Percentiles rank a stretch among this genome's conserved stretches.
Conservation (phyloP, 768 basidiomycete genomes). For the Termitomyces sp. region DNA sequence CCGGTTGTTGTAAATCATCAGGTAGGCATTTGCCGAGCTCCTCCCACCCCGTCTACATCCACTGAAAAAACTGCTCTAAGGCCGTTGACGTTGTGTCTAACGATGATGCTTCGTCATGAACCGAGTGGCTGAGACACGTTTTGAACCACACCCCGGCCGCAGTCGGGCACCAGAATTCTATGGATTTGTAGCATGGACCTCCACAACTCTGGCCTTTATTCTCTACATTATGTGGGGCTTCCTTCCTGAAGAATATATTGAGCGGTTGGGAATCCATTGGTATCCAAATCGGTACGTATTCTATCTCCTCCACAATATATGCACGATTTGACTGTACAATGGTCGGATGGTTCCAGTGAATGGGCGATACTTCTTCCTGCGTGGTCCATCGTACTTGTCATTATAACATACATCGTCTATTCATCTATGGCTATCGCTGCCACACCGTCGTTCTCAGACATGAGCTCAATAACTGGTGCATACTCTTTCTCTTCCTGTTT, state of each 20-base stretch:
- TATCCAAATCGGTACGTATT: slow-evolving; percentile 74
- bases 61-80: background rate
- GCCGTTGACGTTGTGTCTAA: background rate
- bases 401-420: slow-evolving; percentile 75
- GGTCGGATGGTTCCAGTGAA: slow-evolving; percentile 45
- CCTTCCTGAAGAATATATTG: slow-evolving; percentile 66
- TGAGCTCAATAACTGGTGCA: slow-evolving; percentile 63
- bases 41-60: background rate
- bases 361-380: slow-evolving; percentile 83
- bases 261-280: slow-evolving; percentile 68
- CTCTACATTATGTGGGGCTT: slow-evolving; percentile 78
- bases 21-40: background rate
- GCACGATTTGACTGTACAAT: background rate
- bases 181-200: slow-evolving; percentile 85
- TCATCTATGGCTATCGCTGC: slow-evolving; percentile 66
- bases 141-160: slow-evolving; percentile 13
- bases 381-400: slow-evolving; percentile 63
- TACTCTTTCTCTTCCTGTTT: background rate
- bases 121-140: background rate
- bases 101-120: background rate
- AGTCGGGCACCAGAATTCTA: slow-evolving; percentile 82
- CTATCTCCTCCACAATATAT: background rate
- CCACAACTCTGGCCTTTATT: slow-evolving; percentile 64
- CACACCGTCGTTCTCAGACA: slow-evolving; percentile 67
- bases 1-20: background rate